Percentiles rank a stretch among this genome's conserved stretches.
Conservation (phyloP, 495 filamentous ascomycete genomes). For the Tetracladium setigerum region DNA sequence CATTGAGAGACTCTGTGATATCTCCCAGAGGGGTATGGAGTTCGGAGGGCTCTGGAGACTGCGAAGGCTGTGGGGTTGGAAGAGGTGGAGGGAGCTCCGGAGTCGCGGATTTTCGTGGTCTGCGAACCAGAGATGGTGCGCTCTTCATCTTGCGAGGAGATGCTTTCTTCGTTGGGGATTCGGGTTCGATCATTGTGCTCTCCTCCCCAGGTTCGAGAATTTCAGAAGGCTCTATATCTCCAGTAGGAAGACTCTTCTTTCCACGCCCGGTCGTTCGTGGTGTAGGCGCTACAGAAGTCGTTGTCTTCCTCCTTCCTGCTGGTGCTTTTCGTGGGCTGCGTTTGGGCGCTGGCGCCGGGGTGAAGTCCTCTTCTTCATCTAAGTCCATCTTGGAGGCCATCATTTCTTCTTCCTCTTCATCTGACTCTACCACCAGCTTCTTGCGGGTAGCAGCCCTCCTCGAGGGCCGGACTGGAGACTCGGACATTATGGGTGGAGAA, state of each 20-base stretch:
- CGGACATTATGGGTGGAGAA: conserved; percentile 13
- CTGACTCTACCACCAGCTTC: conserved; percentile 67
- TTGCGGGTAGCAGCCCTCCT: conserved; percentile 65
- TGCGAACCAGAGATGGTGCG: conserved; percentile 41
- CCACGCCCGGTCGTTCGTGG: conserved; percentile 21
- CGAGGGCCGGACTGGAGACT: conserved; percentile 57
- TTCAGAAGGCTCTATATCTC: conserved; percentile 51
- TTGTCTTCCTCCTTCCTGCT: conserved; percentile 48
- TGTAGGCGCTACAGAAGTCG: conserved; percentile 31
- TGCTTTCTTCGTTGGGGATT: conserved; percentile 56
- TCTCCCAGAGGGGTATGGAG: conserved; percentile 63
- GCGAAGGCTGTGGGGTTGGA: conserved; percentile 34
- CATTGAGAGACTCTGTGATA: conserved; percentile 68
- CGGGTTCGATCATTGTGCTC: conserved; percentile 43
- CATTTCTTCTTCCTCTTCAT: conserved; percentile 53
- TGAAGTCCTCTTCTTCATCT: conserved; percentile 72
- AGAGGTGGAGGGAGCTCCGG: conserved; percentile 44
- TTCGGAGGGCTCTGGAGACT: conserved; percentile 34
- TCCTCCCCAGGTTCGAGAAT: conserved; percentile 47
- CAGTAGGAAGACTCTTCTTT: conserved; percentile 30
- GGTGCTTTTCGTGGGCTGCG: conserved; percentile 36
- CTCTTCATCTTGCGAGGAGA: conserved; percentile 64
- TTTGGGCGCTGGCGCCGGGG: conserved; percentile 51
- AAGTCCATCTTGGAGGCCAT: conserved; percentile 42
- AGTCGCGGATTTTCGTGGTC: conserved; percentile 28